Base-by-base conservation (phyloP, 2,329 filamentous ascomycete species). In the Alternaria brassicae region DNA sequence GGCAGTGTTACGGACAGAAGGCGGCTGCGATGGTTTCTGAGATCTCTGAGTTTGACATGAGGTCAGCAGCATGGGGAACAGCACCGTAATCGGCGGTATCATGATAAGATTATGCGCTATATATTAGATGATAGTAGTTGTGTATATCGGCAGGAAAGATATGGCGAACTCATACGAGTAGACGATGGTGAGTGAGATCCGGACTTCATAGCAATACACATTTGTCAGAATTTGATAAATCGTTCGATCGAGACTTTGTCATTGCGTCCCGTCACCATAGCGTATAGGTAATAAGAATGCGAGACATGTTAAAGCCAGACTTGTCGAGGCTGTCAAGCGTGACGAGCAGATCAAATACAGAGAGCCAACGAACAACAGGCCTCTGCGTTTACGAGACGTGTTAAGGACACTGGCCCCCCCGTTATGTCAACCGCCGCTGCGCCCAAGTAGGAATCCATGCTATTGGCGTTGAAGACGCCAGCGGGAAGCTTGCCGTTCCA, bases 11-110 rank as follows among this genome's bases (percentile, higher is more conserved):
- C 13, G 74, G 75, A 12, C 68, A 72, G 53, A 52, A 73, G 58
- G 34, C 36, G 13, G 72, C 71, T 27, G 62, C 70, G 13, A 72
- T 56, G 47, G 64, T 60, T 12, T 67, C 66, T 2, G 69, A 75
- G 50, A 50, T 77, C 34, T 56, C 68, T 15, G 75, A 77, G 56
- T 77, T 75, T 61, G 72, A 74, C 49, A 65, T 70, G 40, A 70
- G 74, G 32, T 39, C 58, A 44, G 55, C 47, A 6, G 61, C 51
- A 25, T 63, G 61, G 60, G 60, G 60, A 8, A 10, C 42, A 2
- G 23, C 28, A 36, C 15, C 15, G 30, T 15, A 7, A n/a, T 32
- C n/a, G 13, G 27, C 32, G 4, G 10, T 23, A 13, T 10, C 8
- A 2, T 3, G 32, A n/a, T 2, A 32, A 8, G 2, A 47, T 15